Conservation (phyloP, 768 basidiomycete species). For the Panellus pusillus region DNA sequence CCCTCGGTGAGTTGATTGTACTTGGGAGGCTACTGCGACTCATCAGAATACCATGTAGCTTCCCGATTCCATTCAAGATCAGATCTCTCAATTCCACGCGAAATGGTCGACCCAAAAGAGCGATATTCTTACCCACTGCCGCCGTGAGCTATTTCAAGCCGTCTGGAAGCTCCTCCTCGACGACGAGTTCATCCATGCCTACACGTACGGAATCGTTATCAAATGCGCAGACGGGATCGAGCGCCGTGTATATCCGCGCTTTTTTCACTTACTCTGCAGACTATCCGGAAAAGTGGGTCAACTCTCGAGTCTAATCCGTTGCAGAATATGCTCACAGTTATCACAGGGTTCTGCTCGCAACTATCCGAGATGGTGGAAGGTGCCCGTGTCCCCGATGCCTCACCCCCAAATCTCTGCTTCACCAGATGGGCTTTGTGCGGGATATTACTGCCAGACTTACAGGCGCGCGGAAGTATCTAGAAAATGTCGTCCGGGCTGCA, state of each 20-base stretch:
- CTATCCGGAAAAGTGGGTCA: slow-evolving; percentile 24
- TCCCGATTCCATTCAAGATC: slow-evolving; percentile 27
- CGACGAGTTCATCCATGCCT: slow-evolving; percentile 25
- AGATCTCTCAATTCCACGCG: slow-evolving; percentile 16
- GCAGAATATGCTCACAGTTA: too few relatives aligned
- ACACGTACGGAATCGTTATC: slow-evolving; percentile 26
- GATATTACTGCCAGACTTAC: slow-evolving; percentile 1
- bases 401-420: slow-evolving; percentile 17
- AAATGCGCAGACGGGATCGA: slow-evolving; percentile 24
- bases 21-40: too few relatives aligned
- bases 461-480: neutral
- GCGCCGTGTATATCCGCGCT: slow-evolving; percentile 23
- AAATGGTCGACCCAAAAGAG: slow-evolving; percentile 14
- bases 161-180: slow-evolving; percentile 27
- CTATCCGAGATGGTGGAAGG: slow-evolving; percentile 19
- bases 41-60: slow-evolving; percentile 20
- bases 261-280: slow-evolving; percentile 29
- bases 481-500: neutral
- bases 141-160: slow-evolving; percentile 28
- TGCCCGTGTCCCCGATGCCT: slow-evolving; percentile 28
- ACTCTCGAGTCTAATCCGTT: too few relatives aligned
- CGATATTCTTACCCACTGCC: slow-evolving; percentile 28
- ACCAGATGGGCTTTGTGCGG: slow-evolving; percentile 10
- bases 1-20: slow-evolving; percentile 31
- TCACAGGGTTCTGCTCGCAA: slow-evolving; percentile 16